Percentiles rank a stretch among this genome's conserved stretches.
Conservation (phyloP, 352 stramenopile species). For the Aphanomyces astaci region DNA sequence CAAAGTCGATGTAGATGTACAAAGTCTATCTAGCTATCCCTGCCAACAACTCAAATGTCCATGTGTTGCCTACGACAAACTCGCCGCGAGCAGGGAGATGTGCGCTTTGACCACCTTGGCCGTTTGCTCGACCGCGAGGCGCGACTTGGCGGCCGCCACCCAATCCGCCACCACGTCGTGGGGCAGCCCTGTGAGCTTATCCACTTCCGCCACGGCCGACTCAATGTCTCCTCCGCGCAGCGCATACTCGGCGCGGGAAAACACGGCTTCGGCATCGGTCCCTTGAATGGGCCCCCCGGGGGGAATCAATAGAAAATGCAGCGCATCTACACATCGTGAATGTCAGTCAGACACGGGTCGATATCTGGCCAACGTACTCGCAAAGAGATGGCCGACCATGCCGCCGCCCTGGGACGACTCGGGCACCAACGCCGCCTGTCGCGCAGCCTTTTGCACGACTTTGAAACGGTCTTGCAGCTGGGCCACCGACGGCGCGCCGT, state of each 20-base stretch:
- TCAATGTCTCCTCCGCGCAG: slow-evolving; percentile 77
- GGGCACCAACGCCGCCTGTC: slow-evolving; percentile 56
- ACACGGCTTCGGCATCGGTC: slow-evolving; percentile 56
- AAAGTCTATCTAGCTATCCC: too few relatives aligned
- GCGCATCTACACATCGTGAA: slow-evolving; percentile 23
- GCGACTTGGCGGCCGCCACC: slow-evolving; percentile 60
- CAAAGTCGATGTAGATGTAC: too few relatives aligned
- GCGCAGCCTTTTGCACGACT: slow-evolving; percentile 61
- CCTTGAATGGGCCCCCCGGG: slow-evolving; percentile 69
- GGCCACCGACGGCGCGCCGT: slow-evolving; percentile 58
- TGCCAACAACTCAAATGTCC: too few relatives aligned
- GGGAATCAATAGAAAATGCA: slow-evolving; percentile 71
- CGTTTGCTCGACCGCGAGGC: slow-evolving; percentile 72
- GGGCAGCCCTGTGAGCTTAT: slow-evolving; percentile 51
- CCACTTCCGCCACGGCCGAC: slow-evolving; percentile 57
- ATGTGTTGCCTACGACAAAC: slow-evolving; percentile 59
- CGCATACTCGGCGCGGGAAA: slow-evolving; percentile 74
- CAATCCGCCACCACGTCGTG: slow-evolving; percentile 67
- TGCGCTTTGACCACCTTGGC: slow-evolving; percentile 79
- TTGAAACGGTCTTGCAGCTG: slow-evolving; percentile 81
- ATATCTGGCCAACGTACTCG: slow-evolving; percentile 23
- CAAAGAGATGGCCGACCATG: slow-evolving; percentile 66
- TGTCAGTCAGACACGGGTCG: background rate
- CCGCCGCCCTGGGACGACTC: slow-evolving; percentile 40
- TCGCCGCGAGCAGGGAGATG: slow-evolving; percentile 67